Conservation (phyloP, 805 yeast genomes). For the Zygoascus tannicola region DNA sequence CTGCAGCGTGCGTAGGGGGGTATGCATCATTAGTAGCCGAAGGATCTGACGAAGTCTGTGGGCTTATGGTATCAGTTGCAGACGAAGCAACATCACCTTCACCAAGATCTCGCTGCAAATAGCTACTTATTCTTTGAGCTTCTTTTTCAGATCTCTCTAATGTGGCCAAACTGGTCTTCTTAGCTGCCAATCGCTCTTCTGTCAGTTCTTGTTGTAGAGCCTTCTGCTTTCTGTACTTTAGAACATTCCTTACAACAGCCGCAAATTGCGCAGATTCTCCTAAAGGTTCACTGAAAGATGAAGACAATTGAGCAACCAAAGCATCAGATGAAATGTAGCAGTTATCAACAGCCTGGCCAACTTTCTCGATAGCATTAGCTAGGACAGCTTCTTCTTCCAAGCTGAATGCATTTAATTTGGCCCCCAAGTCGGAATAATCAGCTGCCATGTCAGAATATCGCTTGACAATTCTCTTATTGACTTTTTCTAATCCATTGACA, state of each 20-base stretch:
- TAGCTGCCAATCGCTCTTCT: constrained; percentile 30
- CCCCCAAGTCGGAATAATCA: constrained; percentile 72
- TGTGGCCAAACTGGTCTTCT: constrained; percentile 27
- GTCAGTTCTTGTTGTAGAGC: constrained; percentile 43
- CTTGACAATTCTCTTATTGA: constrained; percentile 45
- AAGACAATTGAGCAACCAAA: constrained; percentile 43
- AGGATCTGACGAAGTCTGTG: neutral
- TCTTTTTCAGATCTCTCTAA: constrained; percentile 38
- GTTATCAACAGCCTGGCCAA: constrained; percentile 80
- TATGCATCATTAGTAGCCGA: constrained; percentile 1
- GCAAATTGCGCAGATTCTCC: constrained; percentile 65
- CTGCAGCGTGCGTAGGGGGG: constrained; percentile 10
- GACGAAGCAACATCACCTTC: constrained; percentile 1
- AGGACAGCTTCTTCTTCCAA: constrained; percentile 36
- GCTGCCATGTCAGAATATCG: constrained; percentile 50
- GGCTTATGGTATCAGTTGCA: neutral
- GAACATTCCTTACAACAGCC: constrained; percentile 45
- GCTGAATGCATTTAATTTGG: constrained; percentile 51
- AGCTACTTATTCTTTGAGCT: constrained; percentile 34
- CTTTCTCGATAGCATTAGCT: constrained; percentile 59
- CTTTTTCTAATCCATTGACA: constrained; percentile 43
- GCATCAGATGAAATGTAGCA: constrained; percentile 41
- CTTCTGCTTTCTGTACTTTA: constrained; percentile 52
- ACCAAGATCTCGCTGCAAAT: constrained; percentile 18
- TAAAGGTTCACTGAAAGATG: constrained; percentile 57